phyloP scores from a whole-genome alignment of 1,139 yeast genomes.

The Sugiyamaella grinbergsii region DNA sequence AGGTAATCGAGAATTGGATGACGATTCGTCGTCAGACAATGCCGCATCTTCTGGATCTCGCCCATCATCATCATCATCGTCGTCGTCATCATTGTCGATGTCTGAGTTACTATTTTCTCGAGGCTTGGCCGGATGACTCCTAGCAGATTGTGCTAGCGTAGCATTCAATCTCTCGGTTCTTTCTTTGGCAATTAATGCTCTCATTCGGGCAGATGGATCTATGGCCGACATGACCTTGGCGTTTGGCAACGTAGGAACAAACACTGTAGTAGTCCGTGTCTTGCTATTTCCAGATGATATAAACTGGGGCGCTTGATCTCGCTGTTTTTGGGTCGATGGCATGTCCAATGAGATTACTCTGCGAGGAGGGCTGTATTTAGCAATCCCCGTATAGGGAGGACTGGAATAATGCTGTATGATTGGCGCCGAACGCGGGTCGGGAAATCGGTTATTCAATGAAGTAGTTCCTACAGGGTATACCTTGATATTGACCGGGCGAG shows the following conservation, averaged over 20 bases:
- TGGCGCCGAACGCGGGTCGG: slow-evolving; percentile 23
- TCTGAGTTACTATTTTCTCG: slow-evolving; percentile 7
- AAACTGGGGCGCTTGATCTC: background rate
- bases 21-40: slow-evolving; percentile 32
- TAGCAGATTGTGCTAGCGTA: background rate
- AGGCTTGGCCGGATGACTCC: background rate
- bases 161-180: slow-evolving; percentile 1
- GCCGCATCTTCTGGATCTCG: slow-evolving; percentile 39
- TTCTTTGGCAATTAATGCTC: slow-evolving; percentile 9
- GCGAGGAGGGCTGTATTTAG: slow-evolving; percentile 18
- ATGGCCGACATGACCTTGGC: slow-evolving; percentile 16
- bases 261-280: slow-evolving; percentile 3
- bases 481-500: slow-evolving; percentile 29
- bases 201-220: slow-evolving; percentile 17
- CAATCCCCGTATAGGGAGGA: slow-evolving; percentile 15
- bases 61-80: slow-evolving; percentile 33
- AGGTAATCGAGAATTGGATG: slow-evolving; percentile 13
- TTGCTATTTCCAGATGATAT: background rate
- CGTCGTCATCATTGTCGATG: slow-evolving; percentile 27
- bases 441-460: slow-evolving; percentile 11
- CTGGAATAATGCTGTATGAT: slow-evolving; percentile 19
- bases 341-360: background rate
- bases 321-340: background rate
- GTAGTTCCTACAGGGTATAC: slow-evolving; percentile 22
- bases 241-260: slow-evolving; percentile 5